Conservation (phyloP, 2,329 filamentous ascomycete species). For the Harringtonia aguacate region DNA sequence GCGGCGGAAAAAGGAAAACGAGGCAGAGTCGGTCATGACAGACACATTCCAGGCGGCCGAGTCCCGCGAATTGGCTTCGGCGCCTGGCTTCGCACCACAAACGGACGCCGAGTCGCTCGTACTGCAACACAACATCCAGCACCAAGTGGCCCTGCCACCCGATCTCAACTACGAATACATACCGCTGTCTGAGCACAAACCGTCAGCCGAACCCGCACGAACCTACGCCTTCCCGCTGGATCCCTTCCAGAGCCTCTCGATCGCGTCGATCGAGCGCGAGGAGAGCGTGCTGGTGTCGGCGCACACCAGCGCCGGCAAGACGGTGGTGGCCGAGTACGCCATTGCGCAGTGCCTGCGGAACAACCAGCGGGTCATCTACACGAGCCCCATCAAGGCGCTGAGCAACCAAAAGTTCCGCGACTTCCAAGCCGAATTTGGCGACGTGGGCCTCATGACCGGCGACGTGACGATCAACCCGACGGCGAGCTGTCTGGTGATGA, state of each 20-base stretch:
- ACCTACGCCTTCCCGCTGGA: slow-evolving; percentile 85
- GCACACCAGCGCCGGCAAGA: slow-evolving; percentile 96
- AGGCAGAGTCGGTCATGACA: slow-evolving; percentile 69
- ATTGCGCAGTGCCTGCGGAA: slow-evolving; percentile 95
- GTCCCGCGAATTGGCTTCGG: slow-evolving; percentile 78
- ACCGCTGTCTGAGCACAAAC: slow-evolving; percentile 87
- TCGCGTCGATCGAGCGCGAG: slow-evolving; percentile 88
- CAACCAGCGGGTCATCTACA: slow-evolving; percentile 98
- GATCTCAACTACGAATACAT: slow-evolving; percentile 91
- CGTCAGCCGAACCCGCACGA: slow-evolving; percentile 77
- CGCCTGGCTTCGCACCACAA: slow-evolving; percentile 54
- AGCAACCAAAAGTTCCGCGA: slow-evolving; percentile 99
- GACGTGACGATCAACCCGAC: slow-evolving; percentile 99
- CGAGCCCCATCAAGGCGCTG: slow-evolving; percentile 95
- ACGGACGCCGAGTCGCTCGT: slow-evolving; percentile 62
- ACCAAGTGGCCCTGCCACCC: slow-evolving; percentile 90
- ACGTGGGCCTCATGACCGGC: slow-evolving; percentile 96
- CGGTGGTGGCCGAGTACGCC: slow-evolving; percentile 94
- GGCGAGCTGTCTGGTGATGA: slow-evolving; percentile 97
- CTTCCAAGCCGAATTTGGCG: slow-evolving; percentile 89
- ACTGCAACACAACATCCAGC: slow-evolving; percentile 92
- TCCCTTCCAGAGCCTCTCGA: slow-evolving; percentile 92
- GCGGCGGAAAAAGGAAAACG: slow-evolving; percentile 29
- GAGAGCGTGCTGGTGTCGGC: slow-evolving; percentile 96
- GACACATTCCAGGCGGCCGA: slow-evolving; percentile 94